Conservation (phyloP, 148 eudicot species). For the Vaccinium vitisidaea region DNA sequence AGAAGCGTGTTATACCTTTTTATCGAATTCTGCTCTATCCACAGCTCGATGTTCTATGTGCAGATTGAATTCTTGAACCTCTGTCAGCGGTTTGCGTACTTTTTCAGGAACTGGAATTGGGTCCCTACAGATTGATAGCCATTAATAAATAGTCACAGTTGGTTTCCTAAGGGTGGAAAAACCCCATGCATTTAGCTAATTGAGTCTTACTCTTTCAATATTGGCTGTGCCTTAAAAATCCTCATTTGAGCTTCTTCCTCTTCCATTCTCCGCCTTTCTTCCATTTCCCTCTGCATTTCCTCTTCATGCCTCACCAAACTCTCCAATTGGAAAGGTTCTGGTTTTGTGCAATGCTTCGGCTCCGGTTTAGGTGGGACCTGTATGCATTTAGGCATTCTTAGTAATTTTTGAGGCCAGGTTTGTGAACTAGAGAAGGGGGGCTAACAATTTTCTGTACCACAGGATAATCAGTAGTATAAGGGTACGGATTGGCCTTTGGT, state of each 20-base stretch:
- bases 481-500: constrained; percentile 89
- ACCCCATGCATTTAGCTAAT: neutral
- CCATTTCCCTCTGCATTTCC: constrained; percentile 83
- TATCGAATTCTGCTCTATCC: constrained; percentile 88
- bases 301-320: constrained; percentile 84
- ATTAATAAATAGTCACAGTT: neutral
- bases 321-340: constrained; percentile 85
- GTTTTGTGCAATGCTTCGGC: constrained; percentile 77
- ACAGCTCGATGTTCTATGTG: constrained; percentile 73
- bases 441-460: constrained; percentile 51
- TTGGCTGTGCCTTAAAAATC: constrained; percentile 81
- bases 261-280: constrained; percentile 70
- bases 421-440: neutral
- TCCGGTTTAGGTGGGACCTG: constrained; percentile 94
- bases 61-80: constrained; percentile 80
- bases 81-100: constrained; percentile 76
- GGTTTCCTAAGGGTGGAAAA: neutral
- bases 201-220: constrained; percentile 65
- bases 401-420: too few species aligned
- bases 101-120: constrained; percentile 89
- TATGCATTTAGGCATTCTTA: neutral
- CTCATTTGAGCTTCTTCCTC: constrained; percentile 81
- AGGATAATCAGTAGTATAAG: constrained; percentile 91
- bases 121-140: constrained; percentile 47
- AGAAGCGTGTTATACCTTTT: constrained; percentile 32